These are phyloP conservation scores for Psilocybe azurescens DNA, from an alignment of 768 basidiomycete genomes.

Conservation along the genomic window DNA sequence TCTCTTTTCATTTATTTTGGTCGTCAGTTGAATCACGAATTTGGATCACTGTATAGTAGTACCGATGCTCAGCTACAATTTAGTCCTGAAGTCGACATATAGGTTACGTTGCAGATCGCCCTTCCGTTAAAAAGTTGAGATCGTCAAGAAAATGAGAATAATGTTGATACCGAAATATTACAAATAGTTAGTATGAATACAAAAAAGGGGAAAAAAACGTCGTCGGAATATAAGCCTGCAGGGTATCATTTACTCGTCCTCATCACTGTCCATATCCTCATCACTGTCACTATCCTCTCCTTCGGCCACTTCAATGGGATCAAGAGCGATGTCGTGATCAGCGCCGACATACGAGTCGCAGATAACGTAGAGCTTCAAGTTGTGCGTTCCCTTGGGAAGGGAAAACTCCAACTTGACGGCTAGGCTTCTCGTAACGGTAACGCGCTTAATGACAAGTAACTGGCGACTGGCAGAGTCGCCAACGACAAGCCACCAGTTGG, in stretches of 20 bases:
- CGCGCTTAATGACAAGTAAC: conserved; percentile 85
- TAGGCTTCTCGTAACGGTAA: conserved; percentile 89
- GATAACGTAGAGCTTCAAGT: conserved; percentile 87
- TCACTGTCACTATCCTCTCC: conserved; percentile 89
- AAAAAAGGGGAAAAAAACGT: conserved; percentile 5
- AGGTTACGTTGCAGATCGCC: not conserved
- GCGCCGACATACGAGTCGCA: conserved; percentile 93
- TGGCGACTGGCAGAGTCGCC: conserved; percentile 84
- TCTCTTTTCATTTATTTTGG: not conserved
- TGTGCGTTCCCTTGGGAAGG: conserved; percentile 82
- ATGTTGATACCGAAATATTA: conserved; percentile 8
- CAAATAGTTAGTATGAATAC: conserved; percentile 10
- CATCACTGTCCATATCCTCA: conserved; percentile 74
- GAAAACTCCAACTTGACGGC: conserved; percentile 89
- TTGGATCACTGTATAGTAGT: not conserved
- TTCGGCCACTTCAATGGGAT: conserved; percentile 85
- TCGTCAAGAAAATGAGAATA: not conserved
- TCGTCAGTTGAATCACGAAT: not conserved
- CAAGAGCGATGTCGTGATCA: conserved; percentile 89
- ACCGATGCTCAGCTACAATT: not conserved
- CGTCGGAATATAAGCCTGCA: not conserved
- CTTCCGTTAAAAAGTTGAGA: not conserved
- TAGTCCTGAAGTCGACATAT: not conserved
- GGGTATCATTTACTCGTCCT: conserved; percentile 41
- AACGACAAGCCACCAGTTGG: conserved; percentile 97